These are phyloP conservation scores for Zygoascus meyerae DNA, from an alignment of 1,139 yeast genomes.

Conservation along the genomic window DNA sequence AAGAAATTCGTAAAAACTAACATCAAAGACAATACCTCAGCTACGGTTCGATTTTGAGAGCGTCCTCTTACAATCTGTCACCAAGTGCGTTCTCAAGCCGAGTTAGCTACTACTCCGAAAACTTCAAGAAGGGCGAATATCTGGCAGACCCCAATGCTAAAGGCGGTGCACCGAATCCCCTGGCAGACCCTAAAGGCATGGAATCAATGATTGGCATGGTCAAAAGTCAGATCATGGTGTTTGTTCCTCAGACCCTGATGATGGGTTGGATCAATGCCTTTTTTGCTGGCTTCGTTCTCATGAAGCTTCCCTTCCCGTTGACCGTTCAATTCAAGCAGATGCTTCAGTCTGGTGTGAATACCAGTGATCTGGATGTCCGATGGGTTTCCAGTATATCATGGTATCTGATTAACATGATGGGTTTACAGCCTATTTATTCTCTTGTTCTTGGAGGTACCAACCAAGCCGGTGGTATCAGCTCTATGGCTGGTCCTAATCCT, in stretches of 20 bases:
- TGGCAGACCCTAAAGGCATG: slow-evolving; percentile 63
- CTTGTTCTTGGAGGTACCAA: slow-evolving; percentile 57
- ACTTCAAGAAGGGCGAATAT: slow-evolving; percentile 48
- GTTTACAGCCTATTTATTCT: slow-evolving; percentile 75
- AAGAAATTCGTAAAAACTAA: neutral
- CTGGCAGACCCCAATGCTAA: slow-evolving; percentile 43
- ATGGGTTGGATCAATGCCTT: slow-evolving; percentile 97
- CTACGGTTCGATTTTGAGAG: slow-evolving; percentile 50
- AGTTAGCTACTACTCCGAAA: slow-evolving; percentile 41
- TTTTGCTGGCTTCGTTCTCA: slow-evolving; percentile 85
- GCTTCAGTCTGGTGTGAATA: slow-evolving; percentile 83
- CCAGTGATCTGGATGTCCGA: slow-evolving; percentile 79
- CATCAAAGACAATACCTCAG: slow-evolving; percentile 40
- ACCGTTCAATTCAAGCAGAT: slow-evolving; percentile 86
- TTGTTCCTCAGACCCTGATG: slow-evolving; percentile 83
- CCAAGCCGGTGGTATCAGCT: slow-evolving; percentile 37
- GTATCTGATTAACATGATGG: slow-evolving; percentile 88
- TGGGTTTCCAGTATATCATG: slow-evolving; percentile 98
- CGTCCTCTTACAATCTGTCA: slow-evolving; percentile 45
- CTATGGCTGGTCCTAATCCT: slow-evolving; percentile 23
- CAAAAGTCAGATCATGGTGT: slow-evolving; percentile 74
- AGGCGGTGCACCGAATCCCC: slow-evolving; percentile 46
- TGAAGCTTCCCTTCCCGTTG: slow-evolving; percentile 75
- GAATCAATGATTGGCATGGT: slow-evolving; percentile 78
- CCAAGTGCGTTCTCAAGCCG: slow-evolving; percentile 45